phyloP scores from a whole-genome alignment of 306 rosid genomes.

The Trichosanthes cucumerina region DNA sequence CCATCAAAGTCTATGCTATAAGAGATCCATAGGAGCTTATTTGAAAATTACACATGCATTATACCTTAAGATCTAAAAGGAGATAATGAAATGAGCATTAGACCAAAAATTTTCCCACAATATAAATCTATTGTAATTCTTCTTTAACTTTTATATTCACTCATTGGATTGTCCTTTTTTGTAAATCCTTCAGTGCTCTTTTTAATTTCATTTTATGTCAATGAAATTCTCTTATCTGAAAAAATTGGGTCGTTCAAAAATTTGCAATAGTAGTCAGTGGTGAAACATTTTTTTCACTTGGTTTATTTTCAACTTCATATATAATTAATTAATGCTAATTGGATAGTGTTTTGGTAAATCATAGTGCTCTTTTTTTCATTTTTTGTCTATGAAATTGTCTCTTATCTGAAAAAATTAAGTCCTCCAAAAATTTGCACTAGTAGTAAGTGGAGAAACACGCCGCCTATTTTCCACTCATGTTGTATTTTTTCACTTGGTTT shows the following conservation, averaged over 20 bases:
- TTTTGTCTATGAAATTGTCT: not conserved
- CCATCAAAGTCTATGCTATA: not conserved
- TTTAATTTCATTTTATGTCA: not conserved
- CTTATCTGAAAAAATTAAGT: not conserved
- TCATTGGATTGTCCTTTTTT: not conserved
- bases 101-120: not conserved
- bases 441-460: not conserved
- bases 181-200: not conserved
- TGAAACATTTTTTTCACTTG: not conserved
- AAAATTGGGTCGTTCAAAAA: not conserved
- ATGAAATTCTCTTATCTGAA: not conserved
- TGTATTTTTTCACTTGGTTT: not conserved
- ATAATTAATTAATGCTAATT: not conserved
- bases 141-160: not conserved
- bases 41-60: not conserved
- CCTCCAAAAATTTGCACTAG: not conserved
- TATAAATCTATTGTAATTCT: not conserved
- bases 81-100: not conserved
- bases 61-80: not conserved
- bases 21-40: not conserved
- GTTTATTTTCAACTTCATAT: not conserved
- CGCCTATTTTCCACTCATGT: not conserved
- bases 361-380: not conserved
- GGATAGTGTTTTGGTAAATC: not conserved
- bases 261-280: not conserved